Base-by-base conservation (phyloP, 2,329 filamentous ascomycete species). In the Aspergillus hiratsukae region DNA sequence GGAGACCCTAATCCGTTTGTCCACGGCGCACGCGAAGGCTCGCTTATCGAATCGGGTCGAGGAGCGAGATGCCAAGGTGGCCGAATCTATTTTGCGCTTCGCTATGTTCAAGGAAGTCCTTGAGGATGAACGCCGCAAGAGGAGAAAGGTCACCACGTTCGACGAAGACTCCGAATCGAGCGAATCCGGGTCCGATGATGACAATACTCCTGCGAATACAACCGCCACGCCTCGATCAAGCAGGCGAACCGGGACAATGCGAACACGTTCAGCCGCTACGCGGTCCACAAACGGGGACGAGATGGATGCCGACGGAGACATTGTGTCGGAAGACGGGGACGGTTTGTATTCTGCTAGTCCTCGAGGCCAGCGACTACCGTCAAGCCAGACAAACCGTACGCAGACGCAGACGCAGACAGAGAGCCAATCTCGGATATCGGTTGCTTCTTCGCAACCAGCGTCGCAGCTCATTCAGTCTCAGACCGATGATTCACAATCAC, bases 31-130 rank as follows among this genome's bases (percentile, higher is more conserved):
- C 66, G 94, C 94, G 58, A 99, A 97, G 76, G 85, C 92, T 6
- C 86, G 94, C 29, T 80, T 99, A 6, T 96, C 91, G 1, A 91
- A 85, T 69, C 82, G 90, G 43, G 91, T 99, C 2, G 92, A 97
- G 62, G 89, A 96, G 71, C 87, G 87, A 54, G 94, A 99, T 72
- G 92, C 93, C 1, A 78, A 89, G 53, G 87, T 91, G 35, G 94
- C 94, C 9, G 93, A 99, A 72, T 83, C 86, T 8, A 96, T 99
- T 62, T 78, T 99, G 31, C 85, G 94, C 19, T 99, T 97, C 69
- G 95, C 94, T 2, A 82, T 99, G 37, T 99, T 99, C 83, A 97
- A 97, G 73, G 94, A 99, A 77, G 87, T 99, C 0, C 82, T 96
- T 3, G 82, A 85, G 63, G 81, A 84, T 61, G 87, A 91, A 72